Conservation (phyloP, 2,329 filamentous ascomycete genomes). For the Graphium sp. region DNA sequence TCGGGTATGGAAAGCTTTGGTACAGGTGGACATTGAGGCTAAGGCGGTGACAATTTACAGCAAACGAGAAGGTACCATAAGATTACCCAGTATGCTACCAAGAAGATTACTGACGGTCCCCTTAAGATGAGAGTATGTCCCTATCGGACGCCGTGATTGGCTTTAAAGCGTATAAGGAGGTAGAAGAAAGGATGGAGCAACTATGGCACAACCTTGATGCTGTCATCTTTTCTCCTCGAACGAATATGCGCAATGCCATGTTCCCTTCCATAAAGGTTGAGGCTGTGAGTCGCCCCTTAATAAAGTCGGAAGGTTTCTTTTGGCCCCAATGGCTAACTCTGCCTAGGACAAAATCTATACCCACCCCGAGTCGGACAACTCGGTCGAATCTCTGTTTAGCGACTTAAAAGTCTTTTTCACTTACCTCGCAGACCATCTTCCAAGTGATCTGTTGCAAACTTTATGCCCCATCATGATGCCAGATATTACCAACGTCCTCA, state of each 20-base stretch:
- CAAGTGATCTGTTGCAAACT: constrained; percentile 34
- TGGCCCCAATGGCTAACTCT: constrained; percentile 6
- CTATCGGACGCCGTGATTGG: constrained; percentile 37
- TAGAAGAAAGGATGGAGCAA: constrained; percentile 39
- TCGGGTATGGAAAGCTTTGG: constrained; percentile 52
- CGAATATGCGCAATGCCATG: constrained; percentile 19
- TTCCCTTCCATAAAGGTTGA: constrained; percentile 22
- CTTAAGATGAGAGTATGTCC: constrained; percentile 15
- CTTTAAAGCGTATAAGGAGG: constrained; percentile 41
- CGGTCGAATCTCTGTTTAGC: constrained; percentile 30
- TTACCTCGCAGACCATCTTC: constrained; percentile 34
- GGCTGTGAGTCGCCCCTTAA: constrained; percentile 15
- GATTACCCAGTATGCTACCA: constrained; percentile 6
- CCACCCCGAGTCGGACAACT: constrained; percentile 22
- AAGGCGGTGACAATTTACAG: constrained; percentile 39
- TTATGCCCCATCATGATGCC: constrained; percentile 58
- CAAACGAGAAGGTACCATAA: constrained; percentile 32
- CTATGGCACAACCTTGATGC: constrained; percentile 47
- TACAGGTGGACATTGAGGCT: constrained; percentile 41
- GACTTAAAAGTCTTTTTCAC: constrained; percentile 34
- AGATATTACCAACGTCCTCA: constrained; percentile 48
- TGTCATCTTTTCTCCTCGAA: constrained; percentile 43
- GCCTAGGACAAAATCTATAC: constrained; percentile 24
- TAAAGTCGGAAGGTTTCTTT: too few relatives aligned
- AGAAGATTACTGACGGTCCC: background rate